A percentile compares a stretch with the other conserved stretches of the same genome.
These are phyloP conservation scores for Cyberlindnera mrakii DNA, from an alignment of 805 yeast species.

Conservation along the genomic window DNA sequence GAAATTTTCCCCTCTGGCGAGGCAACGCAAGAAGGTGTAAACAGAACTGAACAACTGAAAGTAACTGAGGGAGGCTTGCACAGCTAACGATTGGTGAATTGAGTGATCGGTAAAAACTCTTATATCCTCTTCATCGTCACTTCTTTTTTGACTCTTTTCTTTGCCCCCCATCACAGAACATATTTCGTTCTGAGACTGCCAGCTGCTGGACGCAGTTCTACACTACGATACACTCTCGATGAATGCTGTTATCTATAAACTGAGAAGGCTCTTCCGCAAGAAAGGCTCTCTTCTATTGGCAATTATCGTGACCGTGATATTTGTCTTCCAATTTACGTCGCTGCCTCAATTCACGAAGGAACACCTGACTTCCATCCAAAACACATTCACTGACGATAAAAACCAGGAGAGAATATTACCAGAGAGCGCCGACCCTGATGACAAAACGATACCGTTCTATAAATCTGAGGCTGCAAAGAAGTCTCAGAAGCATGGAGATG, in stretches of 20 bases:
- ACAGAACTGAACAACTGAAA: no score
- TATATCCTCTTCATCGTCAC: no score
- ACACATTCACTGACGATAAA: neutral
- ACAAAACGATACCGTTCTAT: constrained; percentile 22
- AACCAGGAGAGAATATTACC: neutral
- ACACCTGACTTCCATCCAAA: constrained; percentile 9
- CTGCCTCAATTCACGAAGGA: constrained; percentile 8
- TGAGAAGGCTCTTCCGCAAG: constrained; percentile 15
- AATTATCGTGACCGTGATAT: constrained; percentile 2
- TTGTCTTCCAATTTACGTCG: constrained; percentile 14
- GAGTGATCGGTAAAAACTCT: no score
- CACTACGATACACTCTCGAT: neutral
- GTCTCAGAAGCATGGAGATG: neutral
- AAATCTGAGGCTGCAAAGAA: constrained; percentile 16
- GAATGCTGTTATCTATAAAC: constrained; percentile 8
- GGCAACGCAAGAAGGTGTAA: no score
- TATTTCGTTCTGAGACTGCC: no score
- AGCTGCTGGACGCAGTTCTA: no score
- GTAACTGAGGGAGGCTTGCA: no score
- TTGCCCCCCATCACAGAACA: no score
- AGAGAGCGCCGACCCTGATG: constrained; percentile 6
- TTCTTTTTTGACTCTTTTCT: no score
- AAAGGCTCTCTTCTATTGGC: constrained; percentile 10
- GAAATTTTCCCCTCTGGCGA: no score
- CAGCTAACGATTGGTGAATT: no score